Evolutionary conservation across 1,284 basidiomycete species (phyloP).

Genomic region (Cutaneotrichosporon cavernicola): DNA sequence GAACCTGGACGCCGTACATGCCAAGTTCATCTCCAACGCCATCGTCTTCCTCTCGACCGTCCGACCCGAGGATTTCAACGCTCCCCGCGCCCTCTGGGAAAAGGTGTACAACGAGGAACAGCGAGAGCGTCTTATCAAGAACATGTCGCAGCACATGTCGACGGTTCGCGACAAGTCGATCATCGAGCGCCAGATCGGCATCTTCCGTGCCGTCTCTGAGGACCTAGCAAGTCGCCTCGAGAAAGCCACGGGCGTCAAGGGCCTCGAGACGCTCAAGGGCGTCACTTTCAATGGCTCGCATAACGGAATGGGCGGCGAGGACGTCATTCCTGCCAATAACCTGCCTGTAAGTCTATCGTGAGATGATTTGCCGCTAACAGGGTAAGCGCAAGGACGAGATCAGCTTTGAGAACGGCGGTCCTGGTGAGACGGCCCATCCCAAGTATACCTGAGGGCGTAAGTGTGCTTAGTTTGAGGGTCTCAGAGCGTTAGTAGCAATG

Average conservation of each 20-base stretch:
- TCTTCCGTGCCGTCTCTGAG: constrained; percentile 74
- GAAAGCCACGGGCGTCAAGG: constrained; percentile 62
- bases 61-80: constrained; percentile 84
- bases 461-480: neutral
- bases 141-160: constrained; percentile 71
- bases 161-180: constrained; percentile 65
- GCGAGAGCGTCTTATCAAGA: constrained; percentile 68
- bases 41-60: constrained; percentile 71
- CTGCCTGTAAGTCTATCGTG: neutral
- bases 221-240: constrained; percentile 71
- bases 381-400: neutral
- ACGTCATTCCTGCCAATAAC: constrained; percentile 12
- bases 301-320: constrained; percentile 26
- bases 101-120: constrained; percentile 72
- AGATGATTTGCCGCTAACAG: neutral
- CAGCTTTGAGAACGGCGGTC: neutral
- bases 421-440: neutral
- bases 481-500: too few species aligned
- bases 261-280: constrained; percentile 57
- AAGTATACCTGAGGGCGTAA: neutral
- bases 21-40: constrained; percentile 70
- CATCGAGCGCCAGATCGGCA: constrained; percentile 69
- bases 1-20: constrained; percentile 59
- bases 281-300: constrained; percentile 60
- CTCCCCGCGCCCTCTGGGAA: constrained; percentile 74